These are phyloP conservation scores for Tuber microsphaerosporum DNA, from an alignment of 495 filamentous ascomycete species.

Conservation along the genomic window DNA sequence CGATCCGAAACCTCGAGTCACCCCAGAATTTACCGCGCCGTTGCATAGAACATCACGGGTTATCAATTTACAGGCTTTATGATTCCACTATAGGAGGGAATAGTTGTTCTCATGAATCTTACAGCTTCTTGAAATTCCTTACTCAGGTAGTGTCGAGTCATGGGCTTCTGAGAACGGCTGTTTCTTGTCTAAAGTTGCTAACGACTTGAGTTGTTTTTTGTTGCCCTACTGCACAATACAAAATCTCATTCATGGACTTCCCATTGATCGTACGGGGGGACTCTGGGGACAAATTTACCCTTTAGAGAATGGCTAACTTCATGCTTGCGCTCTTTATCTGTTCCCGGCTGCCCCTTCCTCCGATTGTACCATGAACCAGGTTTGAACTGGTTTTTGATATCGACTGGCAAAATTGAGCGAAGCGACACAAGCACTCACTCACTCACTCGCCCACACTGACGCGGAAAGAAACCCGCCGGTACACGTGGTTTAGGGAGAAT, in stretches of 20 bases:
- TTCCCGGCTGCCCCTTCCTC: neutral
- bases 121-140: neutral
- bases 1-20: neutral
- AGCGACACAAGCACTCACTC: constrained; percentile 1
- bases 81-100: neutral
- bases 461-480: neutral
- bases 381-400: neutral
- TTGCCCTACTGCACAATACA: neutral
- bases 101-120: neutral
- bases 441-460: neutral
- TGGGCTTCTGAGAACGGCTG: neutral
- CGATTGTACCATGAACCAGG: neutral
- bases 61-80: neutral
- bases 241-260: neutral
- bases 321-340: neutral
- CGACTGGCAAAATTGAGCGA: neutral
- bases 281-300: neutral
- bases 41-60: neutral
- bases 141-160: neutral
- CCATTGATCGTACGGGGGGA: neutral
- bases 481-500: neutral
- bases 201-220: neutral
- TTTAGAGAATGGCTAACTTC: neutral
- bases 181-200: neutral
- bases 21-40: neutral